These are phyloP conservation scores for Hawksworthiomyces lignivorus DNA, from an alignment of 2,329 filamentous ascomycete species.

Conservation along the genomic window DNA sequence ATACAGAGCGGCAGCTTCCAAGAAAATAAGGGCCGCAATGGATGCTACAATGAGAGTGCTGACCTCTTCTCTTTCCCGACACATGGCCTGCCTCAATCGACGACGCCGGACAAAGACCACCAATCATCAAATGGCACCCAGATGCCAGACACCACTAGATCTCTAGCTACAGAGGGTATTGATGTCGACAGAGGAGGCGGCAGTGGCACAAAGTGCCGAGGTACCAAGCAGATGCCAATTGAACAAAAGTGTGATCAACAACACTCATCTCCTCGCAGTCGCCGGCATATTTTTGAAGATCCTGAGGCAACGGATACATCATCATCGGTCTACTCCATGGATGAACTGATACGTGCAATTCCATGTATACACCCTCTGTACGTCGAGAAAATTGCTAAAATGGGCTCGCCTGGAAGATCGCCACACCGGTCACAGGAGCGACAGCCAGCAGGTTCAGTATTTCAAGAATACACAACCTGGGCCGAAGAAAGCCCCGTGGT, in stretches of 20 bases:
- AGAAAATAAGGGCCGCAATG: too few species aligned
- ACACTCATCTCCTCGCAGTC: neutral
- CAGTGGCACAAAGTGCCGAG: too few species aligned
- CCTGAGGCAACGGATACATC: constrained; percentile 14
- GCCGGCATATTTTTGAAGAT: neutral
- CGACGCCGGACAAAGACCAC: too few species aligned
- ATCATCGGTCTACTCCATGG: constrained; percentile 26
- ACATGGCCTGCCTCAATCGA: too few species aligned
- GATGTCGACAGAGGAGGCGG: too few species aligned
- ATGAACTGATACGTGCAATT: constrained; percentile 15
- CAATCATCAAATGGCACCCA: too few species aligned
- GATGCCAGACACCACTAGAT: too few species aligned
- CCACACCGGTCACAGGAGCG: constrained; percentile 3
- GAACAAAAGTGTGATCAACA: too few species aligned
- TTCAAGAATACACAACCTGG: constrained; percentile 15
- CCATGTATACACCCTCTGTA: constrained; percentile 21
- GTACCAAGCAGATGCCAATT: too few species aligned
- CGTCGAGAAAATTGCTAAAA: constrained; percentile 14
- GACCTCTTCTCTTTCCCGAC: too few species aligned
- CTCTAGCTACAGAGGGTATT: too few species aligned
- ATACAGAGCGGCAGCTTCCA: neutral
- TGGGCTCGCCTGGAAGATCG: constrained; percentile 1
- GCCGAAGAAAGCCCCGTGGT: neutral
- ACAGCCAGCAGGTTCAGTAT: neutral
- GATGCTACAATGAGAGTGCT: too few species aligned